These are phyloP conservation scores for Pestalotiopsis fici DNA, from an alignment of 2,329 filamentous ascomycete genomes.

Conservation along the genomic window DNA sequence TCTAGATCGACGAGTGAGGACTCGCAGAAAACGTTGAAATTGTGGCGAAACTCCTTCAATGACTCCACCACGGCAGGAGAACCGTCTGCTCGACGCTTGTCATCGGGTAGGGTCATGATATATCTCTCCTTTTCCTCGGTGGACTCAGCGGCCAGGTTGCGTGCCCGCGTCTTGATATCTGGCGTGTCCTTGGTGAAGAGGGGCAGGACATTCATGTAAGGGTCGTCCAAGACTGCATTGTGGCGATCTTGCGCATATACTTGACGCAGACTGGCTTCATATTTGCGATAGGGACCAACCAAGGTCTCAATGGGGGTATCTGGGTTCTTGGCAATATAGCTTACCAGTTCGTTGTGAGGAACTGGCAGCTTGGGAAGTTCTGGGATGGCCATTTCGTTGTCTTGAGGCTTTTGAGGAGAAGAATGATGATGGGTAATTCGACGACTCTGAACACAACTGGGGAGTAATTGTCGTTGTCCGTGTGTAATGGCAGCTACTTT, in stretches of 20 bases:
- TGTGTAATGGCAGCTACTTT: not conserved
- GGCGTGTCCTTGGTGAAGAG: slow-evolving; percentile 61
- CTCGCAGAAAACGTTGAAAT: slow-evolving; percentile 83
- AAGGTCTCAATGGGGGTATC: slow-evolving; percentile 57
- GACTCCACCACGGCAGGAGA: slow-evolving; percentile 68
- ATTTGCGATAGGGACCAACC: slow-evolving; percentile 66
- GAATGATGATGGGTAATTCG: not conserved
- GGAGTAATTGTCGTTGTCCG: not conserved
- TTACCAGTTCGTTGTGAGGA: slow-evolving; percentile 44
- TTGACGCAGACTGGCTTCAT: slow-evolving; percentile 66
- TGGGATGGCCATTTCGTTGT: slow-evolving; percentile 33
- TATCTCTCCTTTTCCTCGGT: slow-evolving; percentile 64
- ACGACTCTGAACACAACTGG: not conserved
- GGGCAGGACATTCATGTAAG: slow-evolving; percentile 64
- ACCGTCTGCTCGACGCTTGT: slow-evolving; percentile 62
- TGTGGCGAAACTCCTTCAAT: slow-evolving; percentile 72
- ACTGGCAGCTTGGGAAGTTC: slow-evolving; percentile 47
- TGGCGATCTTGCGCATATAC: slow-evolving; percentile 68
- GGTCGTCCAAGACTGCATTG: slow-evolving; percentile 57
- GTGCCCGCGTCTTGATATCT: slow-evolving; percentile 62
- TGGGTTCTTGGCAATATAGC: slow-evolving; percentile 56
- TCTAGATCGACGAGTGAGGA: slow-evolving; percentile 73
- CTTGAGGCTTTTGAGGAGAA: not conserved
- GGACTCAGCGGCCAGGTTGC: slow-evolving; percentile 58
- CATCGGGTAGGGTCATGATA: slow-evolving; percentile 66